Conservation (phyloP, 164 flowering plant species). For the Dillenia turbinata region DNA sequence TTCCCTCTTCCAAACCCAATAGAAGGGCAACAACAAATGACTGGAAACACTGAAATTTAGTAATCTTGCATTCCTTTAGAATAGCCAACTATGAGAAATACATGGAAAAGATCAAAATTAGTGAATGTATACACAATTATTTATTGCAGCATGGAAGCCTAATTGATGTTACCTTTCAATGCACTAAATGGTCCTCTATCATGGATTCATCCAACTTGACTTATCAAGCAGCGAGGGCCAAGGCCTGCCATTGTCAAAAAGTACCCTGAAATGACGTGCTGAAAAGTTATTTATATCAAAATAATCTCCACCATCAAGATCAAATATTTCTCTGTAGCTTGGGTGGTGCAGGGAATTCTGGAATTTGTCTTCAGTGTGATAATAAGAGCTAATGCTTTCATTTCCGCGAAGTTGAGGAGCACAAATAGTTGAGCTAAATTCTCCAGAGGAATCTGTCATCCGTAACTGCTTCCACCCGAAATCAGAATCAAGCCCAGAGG, state of each 20-base stretch:
- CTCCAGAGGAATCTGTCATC: conserved; percentile 6
- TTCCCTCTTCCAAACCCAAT: no score
- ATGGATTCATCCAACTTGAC: conserved; percentile 12
- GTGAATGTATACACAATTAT: no score
- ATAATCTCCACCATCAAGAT: conserved; percentile 6
- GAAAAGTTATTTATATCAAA: conserved; percentile 9
- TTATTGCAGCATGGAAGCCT: no score
- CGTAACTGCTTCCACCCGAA: conserved; percentile 5
- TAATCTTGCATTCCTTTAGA: no score
- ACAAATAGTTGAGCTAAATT: conserved; percentile 6
- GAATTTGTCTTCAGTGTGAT: conserved; percentile 6
- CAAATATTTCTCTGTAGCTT: neutral
- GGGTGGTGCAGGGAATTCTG: conserved; percentile 8
- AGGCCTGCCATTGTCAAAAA: conserved; percentile 11
- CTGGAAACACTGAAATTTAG: no score
- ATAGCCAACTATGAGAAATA: no score
- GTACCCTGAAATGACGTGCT: conserved; percentile 11
- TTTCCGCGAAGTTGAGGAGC: conserved; percentile 9
- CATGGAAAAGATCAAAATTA: no score
- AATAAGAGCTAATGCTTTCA: conserved; percentile 4
- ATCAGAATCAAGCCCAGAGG: conserved; percentile 15
- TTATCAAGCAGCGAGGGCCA: conserved; percentile 18
- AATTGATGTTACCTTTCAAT: no score
- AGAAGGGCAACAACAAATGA: no score
- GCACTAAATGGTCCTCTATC: no score